Evolutionary conservation across 2,329 filamentous ascomycete genomes (phyloP).

Genomic region (Xylariaceae sp.): DNA sequence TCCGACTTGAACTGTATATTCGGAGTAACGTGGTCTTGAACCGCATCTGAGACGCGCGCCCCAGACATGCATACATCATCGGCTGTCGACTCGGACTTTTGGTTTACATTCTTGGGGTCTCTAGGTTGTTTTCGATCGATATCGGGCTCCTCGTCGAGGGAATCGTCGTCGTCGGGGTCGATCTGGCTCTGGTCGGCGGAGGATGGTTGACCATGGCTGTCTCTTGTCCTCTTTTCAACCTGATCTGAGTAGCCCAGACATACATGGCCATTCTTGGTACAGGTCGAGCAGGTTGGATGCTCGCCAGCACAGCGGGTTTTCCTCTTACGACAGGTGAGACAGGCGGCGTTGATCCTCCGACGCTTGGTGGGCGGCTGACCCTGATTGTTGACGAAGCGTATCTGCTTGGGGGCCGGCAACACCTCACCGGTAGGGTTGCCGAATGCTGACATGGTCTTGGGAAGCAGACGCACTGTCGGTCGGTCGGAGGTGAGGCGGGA

Average conservation of each 20-base stretch:
- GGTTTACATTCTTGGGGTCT: slow-evolving; percentile 12
- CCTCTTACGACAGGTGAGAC: slow-evolving; percentile 68
- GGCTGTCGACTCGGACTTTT: slow-evolving; percentile 20
- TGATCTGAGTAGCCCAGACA: slow-evolving; percentile 64
- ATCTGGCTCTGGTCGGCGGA: slow-evolving; percentile 18
- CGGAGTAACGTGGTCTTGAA: slow-evolving; percentile 16
- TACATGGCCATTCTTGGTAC: slow-evolving; percentile 64
- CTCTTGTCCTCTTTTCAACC: slow-evolving; percentile 40
- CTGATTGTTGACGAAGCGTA: slow-evolving; percentile 79
- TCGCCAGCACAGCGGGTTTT: slow-evolving; percentile 74
- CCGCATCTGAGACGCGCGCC: slow-evolving; percentile 20
- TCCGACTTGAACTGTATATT: slow-evolving; percentile 26
- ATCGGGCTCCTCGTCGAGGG: slow-evolving; percentile 28
- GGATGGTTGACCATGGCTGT: slow-evolving; percentile 7
- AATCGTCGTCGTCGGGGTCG: slow-evolving; percentile 34
- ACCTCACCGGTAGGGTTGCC: slow-evolving; percentile 32
- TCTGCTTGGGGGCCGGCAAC: slow-evolving; percentile 51
- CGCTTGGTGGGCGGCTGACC: slow-evolving; percentile 76
- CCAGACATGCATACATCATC: slow-evolving; percentile 18
- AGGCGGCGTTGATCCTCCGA: slow-evolving; percentile 75
- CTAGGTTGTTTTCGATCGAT: slow-evolving; percentile 22
- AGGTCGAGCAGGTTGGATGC: slow-evolving; percentile 68
- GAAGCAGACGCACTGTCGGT: not conserved
- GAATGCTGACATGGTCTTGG: slow-evolving; percentile 40
- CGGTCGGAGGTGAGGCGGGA: too few species aligned